Base-by-base conservation (phyloP, 805 yeast species). In the Blastobotrys parvus region DNA sequence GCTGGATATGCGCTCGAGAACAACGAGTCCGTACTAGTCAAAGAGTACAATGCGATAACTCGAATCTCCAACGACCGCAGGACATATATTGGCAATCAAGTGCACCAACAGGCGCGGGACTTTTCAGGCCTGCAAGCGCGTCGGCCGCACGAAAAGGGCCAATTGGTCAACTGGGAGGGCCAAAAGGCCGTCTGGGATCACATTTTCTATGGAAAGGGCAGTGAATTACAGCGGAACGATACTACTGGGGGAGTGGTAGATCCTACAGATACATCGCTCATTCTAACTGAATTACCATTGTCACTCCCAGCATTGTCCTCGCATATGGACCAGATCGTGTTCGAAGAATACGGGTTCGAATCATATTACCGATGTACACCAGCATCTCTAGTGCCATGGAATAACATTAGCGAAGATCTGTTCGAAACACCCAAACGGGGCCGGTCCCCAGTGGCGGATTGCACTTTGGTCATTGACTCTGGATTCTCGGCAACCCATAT, bases 131-230 rank as follows among this genome's bases (percentile, higher is more conserved):
- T 89, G 4, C 71, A 72, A 17, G 75, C 82, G 61, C 74, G 82
- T 47, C 68, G 97, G 43, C 97, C 99, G 0, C 77, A 78, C 45
- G 96, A 88, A 49, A 79, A 81, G 27, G 97, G 97, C 2, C 94
- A 89, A 52, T 65, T 92, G 41, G 78, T 80, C 0, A 85, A 90
- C 31, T 92, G 97, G 98, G 95, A 86, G 49, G 65, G 84, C 2
- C 88, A 92, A 58, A 82, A 82, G 54, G 80, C 82, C 18, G 73
- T 92, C 1, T 92, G 97, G 98, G 97, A 92, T 60, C 77, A 82
- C 50, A 72, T 81, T 4, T 70, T 87, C 58, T 72, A 68, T 37
- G 70, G 69, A 2, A 63, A 69, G 50, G 65, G 67, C 32, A 62
- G 68, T 2, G 31, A 41, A 17, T 42, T 50, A 27, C 34, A 19